A percentile compares a stretch with the other conserved stretches of the same genome.
Evolutionary conservation across 257 asterid genomes (phyloP).

Genomic region (Penstemon newberryi): DNA sequence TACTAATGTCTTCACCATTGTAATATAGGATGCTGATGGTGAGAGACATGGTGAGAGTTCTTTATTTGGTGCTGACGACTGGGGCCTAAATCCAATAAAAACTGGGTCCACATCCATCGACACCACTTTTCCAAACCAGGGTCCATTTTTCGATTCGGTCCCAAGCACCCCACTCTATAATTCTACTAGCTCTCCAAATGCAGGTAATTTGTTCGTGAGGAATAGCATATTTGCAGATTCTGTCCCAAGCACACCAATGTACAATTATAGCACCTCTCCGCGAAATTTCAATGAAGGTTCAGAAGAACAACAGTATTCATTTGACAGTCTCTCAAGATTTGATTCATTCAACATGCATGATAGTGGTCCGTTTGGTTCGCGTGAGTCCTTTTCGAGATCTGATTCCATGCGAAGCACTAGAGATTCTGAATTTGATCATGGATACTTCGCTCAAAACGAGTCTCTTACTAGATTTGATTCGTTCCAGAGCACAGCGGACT

Average conservation of each 20-base stretch:
- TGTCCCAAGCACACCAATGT: slow-evolving; percentile 86
- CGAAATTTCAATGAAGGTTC: slow-evolving; percentile 46
- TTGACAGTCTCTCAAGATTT: slow-evolving; percentile 63
- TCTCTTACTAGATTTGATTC: slow-evolving; percentile 72
- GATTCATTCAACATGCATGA: slow-evolving; percentile 63
- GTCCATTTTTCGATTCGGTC: slow-evolving; percentile 48
- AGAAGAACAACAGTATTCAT: slow-evolving; percentile 44
- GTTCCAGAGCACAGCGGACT: slow-evolving; percentile 76
- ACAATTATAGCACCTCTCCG: slow-evolving; percentile 65
- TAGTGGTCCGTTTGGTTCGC: slow-evolving; percentile 52
- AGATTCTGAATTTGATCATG: slow-evolving; percentile 76
- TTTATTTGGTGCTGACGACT: slow-evolving; percentile 62
- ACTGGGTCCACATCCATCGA: slow-evolving; percentile 49
- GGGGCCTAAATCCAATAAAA: slow-evolving; percentile 82
- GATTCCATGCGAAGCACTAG: slow-evolving; percentile 75
- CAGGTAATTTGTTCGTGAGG: slow-evolving; percentile 52
- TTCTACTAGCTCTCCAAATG: slow-evolving; percentile 36
- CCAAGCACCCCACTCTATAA: slow-evolving; percentile 76
- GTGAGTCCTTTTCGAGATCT: slow-evolving; percentile 67
- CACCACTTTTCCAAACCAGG: slow-evolving; percentile 39
- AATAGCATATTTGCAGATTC: slow-evolving; percentile 71
- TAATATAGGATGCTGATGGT: slow-evolving; percentile 55
- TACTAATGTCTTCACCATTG: slow-evolving; percentile 20
- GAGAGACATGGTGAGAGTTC: slow-evolving; percentile 48
- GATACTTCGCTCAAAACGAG: slow-evolving; percentile 52